Conservation (phyloP, 805 yeast genomes). For the Monosporozyma yasuniensis region DNA sequence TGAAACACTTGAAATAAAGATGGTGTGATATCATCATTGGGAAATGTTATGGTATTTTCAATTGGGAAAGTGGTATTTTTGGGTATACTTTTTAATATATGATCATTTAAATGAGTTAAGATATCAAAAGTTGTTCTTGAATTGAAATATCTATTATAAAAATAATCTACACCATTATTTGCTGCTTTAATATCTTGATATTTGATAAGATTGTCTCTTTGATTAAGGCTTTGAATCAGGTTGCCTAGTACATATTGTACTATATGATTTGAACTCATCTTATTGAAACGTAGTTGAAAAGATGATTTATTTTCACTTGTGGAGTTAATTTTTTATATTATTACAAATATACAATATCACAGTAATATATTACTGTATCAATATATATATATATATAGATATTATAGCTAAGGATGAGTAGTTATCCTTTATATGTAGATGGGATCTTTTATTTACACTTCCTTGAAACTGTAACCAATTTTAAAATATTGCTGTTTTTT, state of each 20-base stretch:
- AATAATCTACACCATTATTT: constrained; percentile 30
- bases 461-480: too few species aligned
- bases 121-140: constrained; percentile 40
- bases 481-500: background rate
- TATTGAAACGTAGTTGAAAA: background rate
- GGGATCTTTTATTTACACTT: too few species aligned
- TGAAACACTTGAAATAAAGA: constrained; percentile 64
- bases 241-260: background rate
- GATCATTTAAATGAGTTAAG: constrained; percentile 49
- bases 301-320: too few species aligned
- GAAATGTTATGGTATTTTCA: background rate
- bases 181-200: constrained; percentile 27
- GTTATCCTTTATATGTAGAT: too few species aligned
- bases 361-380: too few species aligned
- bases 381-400: too few species aligned
- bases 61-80: constrained; percentile 1
- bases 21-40: constrained; percentile 28
- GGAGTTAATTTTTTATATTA: background rate
- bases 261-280: background rate
- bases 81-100: constrained; percentile 40
- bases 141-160: constrained; percentile 29
- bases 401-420: too few species aligned
- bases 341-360: background rate
- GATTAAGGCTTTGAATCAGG: background rate
- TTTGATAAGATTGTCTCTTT: background rate